These are phyloP conservation scores for Leccinum variicolor DNA, from an alignment of 768 basidiomycete species.

Conservation along the genomic window DNA sequence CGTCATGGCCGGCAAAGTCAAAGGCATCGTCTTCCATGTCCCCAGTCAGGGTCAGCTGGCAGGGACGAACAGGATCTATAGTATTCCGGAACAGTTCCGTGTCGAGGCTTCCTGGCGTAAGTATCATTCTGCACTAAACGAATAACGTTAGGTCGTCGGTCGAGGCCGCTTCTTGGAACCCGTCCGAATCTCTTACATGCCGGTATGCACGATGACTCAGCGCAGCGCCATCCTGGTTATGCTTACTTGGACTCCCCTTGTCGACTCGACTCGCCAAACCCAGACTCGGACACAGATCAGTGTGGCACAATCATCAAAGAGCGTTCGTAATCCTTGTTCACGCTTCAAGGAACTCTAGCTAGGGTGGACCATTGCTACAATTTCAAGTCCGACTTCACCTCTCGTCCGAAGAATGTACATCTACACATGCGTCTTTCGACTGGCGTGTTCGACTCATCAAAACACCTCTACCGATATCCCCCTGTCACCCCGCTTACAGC, in stretches of 20 bases:
- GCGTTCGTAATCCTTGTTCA: conserved; percentile 2
- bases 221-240: background rate
- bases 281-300: background rate
- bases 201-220: conserved; percentile 12
- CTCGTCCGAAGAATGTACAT: too few relatives aligned
- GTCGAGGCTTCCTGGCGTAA: background rate
- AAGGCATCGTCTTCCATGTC: conserved; percentile 14
- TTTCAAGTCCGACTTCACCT: background rate
- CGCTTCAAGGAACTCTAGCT: conserved; percentile 4
- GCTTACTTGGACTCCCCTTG: background rate
- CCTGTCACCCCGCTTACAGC: background rate
- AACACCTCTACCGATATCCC: background rate
- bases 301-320: conserved; percentile 10
- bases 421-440: conserved; percentile 15
- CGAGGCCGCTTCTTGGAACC: background rate
- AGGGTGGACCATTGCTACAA: conserved; percentile 19
- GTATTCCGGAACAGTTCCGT: conserved; percentile 15
- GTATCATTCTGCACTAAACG: conserved; percentile 6
- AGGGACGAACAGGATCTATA: conserved; percentile 4
- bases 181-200: background rate
- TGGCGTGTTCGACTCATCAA: conserved; percentile 12
- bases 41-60: conserved; percentile 25
- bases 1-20: background rate
- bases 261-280: background rate
- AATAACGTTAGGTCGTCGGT: background rate